Base-by-base conservation (phyloP, 1,284 basidiomycete species). In the Melampsora occidentalis region DNA sequence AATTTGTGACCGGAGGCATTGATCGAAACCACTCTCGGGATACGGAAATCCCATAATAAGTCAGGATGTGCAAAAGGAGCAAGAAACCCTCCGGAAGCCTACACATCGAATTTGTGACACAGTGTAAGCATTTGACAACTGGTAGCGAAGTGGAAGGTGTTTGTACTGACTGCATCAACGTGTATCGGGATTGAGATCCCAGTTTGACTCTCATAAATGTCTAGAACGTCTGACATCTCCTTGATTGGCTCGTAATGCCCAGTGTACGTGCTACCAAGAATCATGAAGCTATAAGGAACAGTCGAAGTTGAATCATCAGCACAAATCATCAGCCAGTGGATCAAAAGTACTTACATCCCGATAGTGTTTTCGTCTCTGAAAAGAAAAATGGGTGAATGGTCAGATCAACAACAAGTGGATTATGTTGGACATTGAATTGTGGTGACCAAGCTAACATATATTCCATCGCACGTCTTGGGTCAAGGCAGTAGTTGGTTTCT, bases 211-310 rank as follows among this genome's bases (percentile, higher is more conserved):
- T 97, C 89, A 81, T 92, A 94, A 79, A 90, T 89, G 83, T 97
- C 95, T 68, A 98, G 86, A 25, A 92, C 86, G 71, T 90, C 88
- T 2, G 90, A 85, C 89, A 97, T 91, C 81, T 90, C 91, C 82
- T 92, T 88, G 62, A 97, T 94, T 28, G 91, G 89, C 81, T 97
- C 95, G 81, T 95, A 97, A 80, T 91, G 91, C 14, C 94, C 95
- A 1, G 94, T 97, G 84, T 96, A 96, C 18, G 94, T 97, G 75
- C 84, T 85, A 14, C 86, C 86, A 39, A 84, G 79, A 39, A 80
- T 73, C 51, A 71, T 14, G 33, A 78, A 63, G n/a, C 79, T 71
- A 77, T 16, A 59, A 65, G 69, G 48, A 9, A 71, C 46, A 42
- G n/a, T 33, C 22, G 68, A 67, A 39, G 48, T 42, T 81, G 79